These are phyloP conservation scores for Myxozyma monticola DNA, from an alignment of 805 yeast genomes.

Conservation along the genomic window DNA sequence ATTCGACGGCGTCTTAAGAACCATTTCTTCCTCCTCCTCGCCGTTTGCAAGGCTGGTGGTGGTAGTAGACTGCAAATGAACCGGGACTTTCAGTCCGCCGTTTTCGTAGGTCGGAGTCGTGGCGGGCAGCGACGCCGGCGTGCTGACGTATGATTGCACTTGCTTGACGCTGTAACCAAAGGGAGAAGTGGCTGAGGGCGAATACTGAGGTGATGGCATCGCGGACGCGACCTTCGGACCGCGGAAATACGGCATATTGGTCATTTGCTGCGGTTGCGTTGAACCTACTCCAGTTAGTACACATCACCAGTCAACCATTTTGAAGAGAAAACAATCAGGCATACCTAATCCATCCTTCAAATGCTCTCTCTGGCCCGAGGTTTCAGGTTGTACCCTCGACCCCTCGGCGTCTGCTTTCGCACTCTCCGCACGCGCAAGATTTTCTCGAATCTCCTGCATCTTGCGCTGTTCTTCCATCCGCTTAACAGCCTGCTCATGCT, in stretches of 20 bases:
- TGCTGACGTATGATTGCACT: neutral
- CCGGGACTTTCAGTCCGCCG: too few species aligned
- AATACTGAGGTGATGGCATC: conserved; percentile 14
- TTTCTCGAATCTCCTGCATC: conserved; percentile 19
- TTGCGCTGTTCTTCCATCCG: conserved; percentile 14
- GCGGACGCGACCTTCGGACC: neutral
- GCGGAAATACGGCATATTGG: neutral
- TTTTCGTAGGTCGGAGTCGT: neutral
- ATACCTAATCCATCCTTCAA: conserved; percentile 4
- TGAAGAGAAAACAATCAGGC: neutral
- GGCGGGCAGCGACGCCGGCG: conserved; percentile 9
- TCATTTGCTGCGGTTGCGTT: neutral
- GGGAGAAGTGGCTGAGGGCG: conserved; percentile 11
- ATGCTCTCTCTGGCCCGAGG: conserved; percentile 11
- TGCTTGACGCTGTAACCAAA: conserved; percentile 10
- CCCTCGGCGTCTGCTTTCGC: neutral
- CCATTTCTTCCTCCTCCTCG: conserved; percentile 7
- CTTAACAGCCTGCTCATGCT: conserved; percentile 4
- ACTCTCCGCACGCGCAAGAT: conserved; percentile 8
- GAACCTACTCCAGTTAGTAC: neutral
- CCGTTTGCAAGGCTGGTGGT: neutral
- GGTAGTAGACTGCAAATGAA: neutral
- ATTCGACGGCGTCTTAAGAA: conserved; percentile 10
- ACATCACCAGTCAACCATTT: neutral
- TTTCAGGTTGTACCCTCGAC: conserved; percentile 7